These are phyloP conservation scores for Stagonosporopsis rhizophila DNA, from an alignment of 2,329 filamentous ascomycete species.

Conservation along the genomic window DNA sequence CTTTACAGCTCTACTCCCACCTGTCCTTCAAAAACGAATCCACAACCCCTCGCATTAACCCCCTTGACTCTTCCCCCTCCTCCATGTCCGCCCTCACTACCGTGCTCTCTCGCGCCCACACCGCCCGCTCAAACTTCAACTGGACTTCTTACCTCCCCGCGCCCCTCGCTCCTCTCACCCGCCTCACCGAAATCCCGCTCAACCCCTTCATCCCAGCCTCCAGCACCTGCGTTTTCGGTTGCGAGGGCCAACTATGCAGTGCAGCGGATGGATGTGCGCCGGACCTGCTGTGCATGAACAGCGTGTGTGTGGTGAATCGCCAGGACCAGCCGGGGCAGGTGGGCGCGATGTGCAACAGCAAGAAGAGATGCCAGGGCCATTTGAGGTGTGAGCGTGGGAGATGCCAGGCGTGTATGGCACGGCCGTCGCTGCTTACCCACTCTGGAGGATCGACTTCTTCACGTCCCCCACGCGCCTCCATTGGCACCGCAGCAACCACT, in stretches of 20 bases:
- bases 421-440: too few species aligned
- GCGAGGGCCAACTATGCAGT: conserved; percentile 41
- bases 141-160: conserved; percentile 39
- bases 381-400: conserved; percentile 31
- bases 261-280: conserved; percentile 37
- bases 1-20: conserved; percentile 40
- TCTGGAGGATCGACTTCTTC: neutral
- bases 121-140: conserved; percentile 40
- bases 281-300: conserved; percentile 42
- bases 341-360: conserved; percentile 38
- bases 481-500: neutral
- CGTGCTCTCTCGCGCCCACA: conserved; percentile 31
- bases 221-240: conserved; percentile 41
- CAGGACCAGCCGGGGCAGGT: conserved; percentile 35
- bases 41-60: conserved; percentile 30
- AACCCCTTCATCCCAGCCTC: conserved; percentile 43
- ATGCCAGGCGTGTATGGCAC: conserved; percentile 31
- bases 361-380: conserved; percentile 38
- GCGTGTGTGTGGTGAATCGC: conserved; percentile 32
- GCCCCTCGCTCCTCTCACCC: conserved; percentile 24
- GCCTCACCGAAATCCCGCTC: conserved; percentile 27
- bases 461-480: neutral
- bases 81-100: conserved; percentile 35
- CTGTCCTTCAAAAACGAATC: conserved; percentile 37
- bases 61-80: conserved; percentile 27